Conservation (phyloP, 2,329 filamentous ascomycete species). For the Fusarium chuoi region DNA sequence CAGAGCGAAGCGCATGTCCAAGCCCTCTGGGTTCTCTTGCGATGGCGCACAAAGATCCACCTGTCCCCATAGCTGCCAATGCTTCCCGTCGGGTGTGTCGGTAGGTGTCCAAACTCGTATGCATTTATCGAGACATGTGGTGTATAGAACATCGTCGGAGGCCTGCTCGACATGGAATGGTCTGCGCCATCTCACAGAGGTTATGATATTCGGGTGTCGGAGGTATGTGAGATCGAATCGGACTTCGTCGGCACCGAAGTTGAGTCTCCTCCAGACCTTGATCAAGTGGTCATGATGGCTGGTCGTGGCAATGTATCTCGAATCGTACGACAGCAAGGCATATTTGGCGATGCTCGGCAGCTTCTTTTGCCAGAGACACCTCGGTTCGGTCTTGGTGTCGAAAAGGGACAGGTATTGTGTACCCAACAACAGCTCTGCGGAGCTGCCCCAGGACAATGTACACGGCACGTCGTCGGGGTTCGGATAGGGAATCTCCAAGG, state of each 20-base stretch:
- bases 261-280: conserved; percentile 91
- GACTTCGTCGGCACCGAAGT: conserved; percentile 83
- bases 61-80: conserved; percentile 81
- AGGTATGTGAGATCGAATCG: conserved; percentile 93
- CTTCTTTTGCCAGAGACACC: conserved; percentile 76
- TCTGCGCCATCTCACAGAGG: conserved; percentile 84
- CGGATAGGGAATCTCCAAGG: conserved; percentile 58
- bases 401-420: conserved; percentile 77
- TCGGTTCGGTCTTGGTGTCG: conserved; percentile 58
- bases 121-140: conserved; percentile 82
- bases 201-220: conserved; percentile 83
- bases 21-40: conserved; percentile 51
- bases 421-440: conserved; percentile 85
- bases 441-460: conserved; percentile 84
- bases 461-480: conserved; percentile 50
- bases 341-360: conserved; percentile 79
- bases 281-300: conserved; percentile 83
- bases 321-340: conserved; percentile 86
- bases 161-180: conserved; percentile 81
- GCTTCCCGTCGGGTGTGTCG: conserved; percentile 75
- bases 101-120: conserved; percentile 86
- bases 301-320: conserved; percentile 84
- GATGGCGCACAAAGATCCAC: conserved; percentile 82
- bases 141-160: conserved; percentile 89
- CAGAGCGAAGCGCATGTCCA: conserved; percentile 64